These are phyloP conservation scores for Phaeotremella skinneri DNA, from an alignment of 768 basidiomycete species.

Conservation along the genomic window DNA sequence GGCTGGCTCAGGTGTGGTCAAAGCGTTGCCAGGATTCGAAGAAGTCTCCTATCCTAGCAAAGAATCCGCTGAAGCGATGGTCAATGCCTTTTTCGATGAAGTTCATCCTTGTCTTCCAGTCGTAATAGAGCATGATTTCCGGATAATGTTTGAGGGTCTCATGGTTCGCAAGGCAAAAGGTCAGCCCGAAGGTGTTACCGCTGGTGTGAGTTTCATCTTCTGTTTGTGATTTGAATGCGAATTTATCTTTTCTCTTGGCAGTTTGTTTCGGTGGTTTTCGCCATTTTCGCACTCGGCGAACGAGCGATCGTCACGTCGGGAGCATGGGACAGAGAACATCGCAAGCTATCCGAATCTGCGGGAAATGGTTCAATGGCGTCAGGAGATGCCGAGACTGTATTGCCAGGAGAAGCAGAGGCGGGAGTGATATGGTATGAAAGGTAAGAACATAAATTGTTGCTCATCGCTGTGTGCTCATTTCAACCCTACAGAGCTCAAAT, in stretches of 20 bases:
- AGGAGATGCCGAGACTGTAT: slow-evolving; percentile 72
- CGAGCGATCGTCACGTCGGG: slow-evolving; percentile 59
- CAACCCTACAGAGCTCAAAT: slow-evolving; percentile 67
- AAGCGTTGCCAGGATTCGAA: slow-evolving; percentile 38
- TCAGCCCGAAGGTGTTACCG: slow-evolving; percentile 12
- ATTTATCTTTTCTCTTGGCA: slow-evolving; percentile 58
- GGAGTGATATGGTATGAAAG: slow-evolving; percentile 45
- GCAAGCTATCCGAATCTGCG: slow-evolving; percentile 52
- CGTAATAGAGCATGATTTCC: slow-evolving; percentile 79
- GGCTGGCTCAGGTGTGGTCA: slow-evolving; percentile 44
- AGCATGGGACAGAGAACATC: slow-evolving; percentile 43
- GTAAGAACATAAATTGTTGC: slow-evolving; percentile 20
- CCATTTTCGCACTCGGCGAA: slow-evolving; percentile 86
- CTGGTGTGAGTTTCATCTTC: slow-evolving; percentile 20
- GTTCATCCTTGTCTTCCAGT: slow-evolving; percentile 87
- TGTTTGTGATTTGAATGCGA: neutral
- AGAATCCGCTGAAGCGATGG: slow-evolving; percentile 52
- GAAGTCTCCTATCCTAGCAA: slow-evolving; percentile 40
- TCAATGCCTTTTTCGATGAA: slow-evolving; percentile 80
- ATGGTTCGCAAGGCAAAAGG: slow-evolving; percentile 59
- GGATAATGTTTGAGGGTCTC: slow-evolving; percentile 65
- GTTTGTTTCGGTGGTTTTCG: slow-evolving; percentile 77
- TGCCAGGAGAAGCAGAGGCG: slow-evolving; percentile 43
- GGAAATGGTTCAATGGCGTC: slow-evolving; percentile 67
- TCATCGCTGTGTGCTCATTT: neutral